Evolutionary conservation across 192 early-diverging fungal species (phyloP).

Genomic region (Coemansia sp.): DNA sequence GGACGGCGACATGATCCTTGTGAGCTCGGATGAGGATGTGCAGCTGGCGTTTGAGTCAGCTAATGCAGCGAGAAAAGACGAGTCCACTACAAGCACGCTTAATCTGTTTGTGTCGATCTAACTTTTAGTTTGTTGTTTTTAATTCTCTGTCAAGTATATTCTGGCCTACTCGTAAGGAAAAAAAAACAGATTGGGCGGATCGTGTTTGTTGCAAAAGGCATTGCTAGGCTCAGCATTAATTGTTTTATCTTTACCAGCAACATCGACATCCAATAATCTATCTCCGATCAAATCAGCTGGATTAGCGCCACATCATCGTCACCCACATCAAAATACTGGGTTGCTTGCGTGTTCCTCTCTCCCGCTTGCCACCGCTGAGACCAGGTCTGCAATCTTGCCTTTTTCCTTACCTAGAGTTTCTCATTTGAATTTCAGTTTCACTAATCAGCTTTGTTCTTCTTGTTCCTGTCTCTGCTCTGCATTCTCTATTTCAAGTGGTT

Average conservation of each 20-base stretch:
- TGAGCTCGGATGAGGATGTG: constrained; percentile 90
- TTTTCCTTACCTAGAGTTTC: background rate
- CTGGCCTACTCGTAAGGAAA: no score
- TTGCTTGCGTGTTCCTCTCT: no score
- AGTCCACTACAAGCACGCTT: constrained; percentile 40
- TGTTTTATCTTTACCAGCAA: no score
- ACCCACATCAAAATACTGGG: no score
- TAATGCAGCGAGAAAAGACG: constrained; percentile 40
- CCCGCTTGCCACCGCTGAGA: no score
- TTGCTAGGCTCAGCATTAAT: no score
- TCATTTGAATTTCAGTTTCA: background rate
- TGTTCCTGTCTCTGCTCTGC: constrained; percentile 7
- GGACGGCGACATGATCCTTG: constrained; percentile 86
- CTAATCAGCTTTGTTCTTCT: background rate
- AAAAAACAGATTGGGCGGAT: no score
- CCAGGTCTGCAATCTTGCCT: background rate
- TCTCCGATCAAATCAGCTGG: no score
- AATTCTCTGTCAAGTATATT: background rate
- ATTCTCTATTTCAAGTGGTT: background rate
- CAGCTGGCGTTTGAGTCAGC: constrained; percentile 85
- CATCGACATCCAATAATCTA: no score
- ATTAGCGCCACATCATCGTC: no score
- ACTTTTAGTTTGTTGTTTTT: background rate
- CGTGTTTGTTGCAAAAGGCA: no score
- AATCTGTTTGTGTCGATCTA: constrained; percentile 50